These are phyloP conservation scores for Monilinia vaccinii-corymbosi DNA, from an alignment of 2,329 filamentous ascomycete species.

Conservation along the genomic window DNA sequence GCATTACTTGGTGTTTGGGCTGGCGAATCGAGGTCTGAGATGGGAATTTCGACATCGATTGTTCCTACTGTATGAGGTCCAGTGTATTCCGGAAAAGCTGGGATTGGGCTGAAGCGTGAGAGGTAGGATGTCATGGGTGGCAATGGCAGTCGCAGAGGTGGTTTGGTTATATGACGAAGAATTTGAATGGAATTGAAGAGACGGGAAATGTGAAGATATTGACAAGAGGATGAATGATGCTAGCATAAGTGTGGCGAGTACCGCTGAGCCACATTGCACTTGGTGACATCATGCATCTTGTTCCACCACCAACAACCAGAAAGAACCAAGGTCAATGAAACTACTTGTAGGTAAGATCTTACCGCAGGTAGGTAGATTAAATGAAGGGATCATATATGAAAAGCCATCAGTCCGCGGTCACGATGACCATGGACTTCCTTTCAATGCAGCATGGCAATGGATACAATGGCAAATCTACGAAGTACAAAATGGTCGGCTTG, in stretches of 20 bases:
- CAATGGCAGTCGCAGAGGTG: background rate
- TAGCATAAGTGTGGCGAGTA: too few relatives aligned
- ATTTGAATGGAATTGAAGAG: background rate
- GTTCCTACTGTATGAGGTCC: constrained; percentile 74
- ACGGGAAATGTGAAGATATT: too few relatives aligned
- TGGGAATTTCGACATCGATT: constrained; percentile 70
- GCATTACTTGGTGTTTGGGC: constrained; percentile 38
- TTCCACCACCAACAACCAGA: background rate
- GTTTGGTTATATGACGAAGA: background rate
- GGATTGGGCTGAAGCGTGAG: constrained; percentile 57
- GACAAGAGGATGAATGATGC: too few relatives aligned
- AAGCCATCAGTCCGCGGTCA: background rate
- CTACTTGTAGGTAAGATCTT: background rate
- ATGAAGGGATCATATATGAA: background rate
- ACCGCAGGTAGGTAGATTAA: too few relatives aligned
- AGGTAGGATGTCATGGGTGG: constrained; percentile 25
- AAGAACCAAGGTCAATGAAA: background rate
- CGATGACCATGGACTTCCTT: background rate
- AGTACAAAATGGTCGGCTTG: constrained; percentile 42
- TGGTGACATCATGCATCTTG: background rate
- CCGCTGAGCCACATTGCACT: background rate
- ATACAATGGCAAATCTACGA: constrained; percentile 35
- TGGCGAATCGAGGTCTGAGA: constrained; percentile 47
- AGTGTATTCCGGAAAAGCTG: constrained; percentile 64
- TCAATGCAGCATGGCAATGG: background rate